Evolutionary conservation across 1,284 basidiomycete species (phyloP), one percentile per base, ranked within the genome.

Genomic region (Fomitopsis palustris): DNA sequence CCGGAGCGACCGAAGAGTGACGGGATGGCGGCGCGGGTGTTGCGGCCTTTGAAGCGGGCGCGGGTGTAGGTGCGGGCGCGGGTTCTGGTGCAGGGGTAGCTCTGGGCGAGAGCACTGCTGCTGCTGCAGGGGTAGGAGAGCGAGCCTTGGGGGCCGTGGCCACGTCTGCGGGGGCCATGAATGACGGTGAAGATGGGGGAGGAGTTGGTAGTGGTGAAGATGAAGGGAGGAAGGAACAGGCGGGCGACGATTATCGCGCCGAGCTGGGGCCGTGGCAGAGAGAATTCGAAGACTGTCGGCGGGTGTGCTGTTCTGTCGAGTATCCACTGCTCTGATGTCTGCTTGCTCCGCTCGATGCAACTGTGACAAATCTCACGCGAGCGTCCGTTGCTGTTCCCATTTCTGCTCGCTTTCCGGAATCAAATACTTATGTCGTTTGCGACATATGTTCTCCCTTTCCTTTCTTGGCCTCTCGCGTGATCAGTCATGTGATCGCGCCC

Each of bases 51-150:
- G 55, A 16, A 19, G 45, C 45, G 43, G 45, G 45, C 25, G 19
- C 45, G 17, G 61, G 49, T 2, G 56, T 38, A 12, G 56, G 57
- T 42, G 17, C 43, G 5, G 61, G 47, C 4, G 56, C 42, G n/a
- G 56, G 57, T 42, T 57, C 42, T 4, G 57, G 27, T 3, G 53
- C 16, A 9, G 62, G 25, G 37, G 58, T 42, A 2, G 61, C 23
- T 5, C 51, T 42, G 29, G 57, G 23, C 2, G 57, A 51, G 29
- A 60, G 59, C 3, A 25, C 45, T 1, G 60, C 53, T 1, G 60
- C 37, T 5, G 25, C 29, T 37, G 61, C 62, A 10, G 61, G 64
- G 43, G 66, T 62, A 23, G 63, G 64, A 27, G 66, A 67, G 62
- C 66, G 64, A 59, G 59, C 55, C 58, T 62, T 67, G 33, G 62